Percentiles rank a stretch among this genome's conserved stretches.
Conservation (phyloP, 306 rosid species). For the Purshia tridentata region DNA sequence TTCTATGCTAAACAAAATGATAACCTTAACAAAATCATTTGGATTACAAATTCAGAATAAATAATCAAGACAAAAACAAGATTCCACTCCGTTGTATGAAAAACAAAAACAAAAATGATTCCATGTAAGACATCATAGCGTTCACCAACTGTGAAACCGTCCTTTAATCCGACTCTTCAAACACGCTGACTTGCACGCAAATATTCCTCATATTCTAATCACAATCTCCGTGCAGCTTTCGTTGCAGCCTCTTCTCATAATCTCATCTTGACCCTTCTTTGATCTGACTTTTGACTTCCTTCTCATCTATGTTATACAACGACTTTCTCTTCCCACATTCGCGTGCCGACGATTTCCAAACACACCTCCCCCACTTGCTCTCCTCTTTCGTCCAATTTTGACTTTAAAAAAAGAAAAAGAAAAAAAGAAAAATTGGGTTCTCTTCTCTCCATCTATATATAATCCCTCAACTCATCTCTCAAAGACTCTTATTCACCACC, state of each 20-base stretch:
- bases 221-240: background rate
- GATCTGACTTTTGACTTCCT: constrained; percentile 8
- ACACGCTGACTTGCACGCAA: background rate
- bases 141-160: no score
- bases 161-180: background rate
- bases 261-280: constrained; percentile 30
- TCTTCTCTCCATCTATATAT: background rate
- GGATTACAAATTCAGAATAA: no score
- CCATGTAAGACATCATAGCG: no score
- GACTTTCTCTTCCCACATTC: background rate
- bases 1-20: no score
- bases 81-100: no score
- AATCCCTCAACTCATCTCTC: background rate
- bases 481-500: background rate
- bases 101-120: no score
- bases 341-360: background rate
- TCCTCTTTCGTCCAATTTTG: background rate
- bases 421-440: no score
- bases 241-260: background rate
- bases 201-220: background rate
- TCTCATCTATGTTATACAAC: background rate
- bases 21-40: no score
- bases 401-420: background rate
- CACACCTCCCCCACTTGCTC: background rate
- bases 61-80: no score